These are phyloP conservation scores for Musa troglodytarum DNA, from an alignment of 176 grass and related monocot genomes.

Conservation along the genomic window DNA sequence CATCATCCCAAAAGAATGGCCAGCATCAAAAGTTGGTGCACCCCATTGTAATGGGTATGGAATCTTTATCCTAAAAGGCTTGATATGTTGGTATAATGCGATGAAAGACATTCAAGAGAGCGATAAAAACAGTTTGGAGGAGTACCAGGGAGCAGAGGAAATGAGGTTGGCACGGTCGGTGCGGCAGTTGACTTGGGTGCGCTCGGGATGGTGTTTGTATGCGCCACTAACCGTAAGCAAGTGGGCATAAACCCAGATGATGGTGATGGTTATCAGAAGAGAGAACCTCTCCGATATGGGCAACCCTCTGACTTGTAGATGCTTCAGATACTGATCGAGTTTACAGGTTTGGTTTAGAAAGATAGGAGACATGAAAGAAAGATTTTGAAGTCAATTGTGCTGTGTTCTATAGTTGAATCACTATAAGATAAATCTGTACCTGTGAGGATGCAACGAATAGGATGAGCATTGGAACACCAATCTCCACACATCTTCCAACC, in stretches of 20 bases:
- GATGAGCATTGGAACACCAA: constrained; percentile 80
- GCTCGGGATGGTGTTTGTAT: constrained; percentile 52
- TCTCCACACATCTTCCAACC: constrained; percentile 90
- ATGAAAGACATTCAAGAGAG: constrained; percentile 5
- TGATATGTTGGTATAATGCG: neutral
- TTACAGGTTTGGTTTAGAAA: neutral
- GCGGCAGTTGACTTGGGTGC: constrained; percentile 70
- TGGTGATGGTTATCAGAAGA: constrained; percentile 53
- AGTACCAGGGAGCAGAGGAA: constrained; percentile 69
- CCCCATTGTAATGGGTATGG: constrained; percentile 97
- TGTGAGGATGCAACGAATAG: constrained; percentile 47
- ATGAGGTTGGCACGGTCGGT: constrained; percentile 82
- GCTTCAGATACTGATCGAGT: constrained; percentile 64
- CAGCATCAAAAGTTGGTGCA: constrained; percentile 79
- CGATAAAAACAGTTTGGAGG: constrained; percentile 16
- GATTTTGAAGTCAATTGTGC: neutral
- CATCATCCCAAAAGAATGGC: constrained; percentile 97
- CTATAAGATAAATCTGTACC: neutral
- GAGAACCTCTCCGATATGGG: constrained; percentile 84
- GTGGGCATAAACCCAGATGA: constrained; percentile 83
- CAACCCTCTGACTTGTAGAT: constrained; percentile 40
- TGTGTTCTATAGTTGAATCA: neutral
- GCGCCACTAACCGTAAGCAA: constrained; percentile 80
- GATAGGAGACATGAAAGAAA: neutral
- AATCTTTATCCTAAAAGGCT: constrained; percentile 66